Conservation (phyloP, 768 basidiomycete species). For the Suillus sp. region DNA sequence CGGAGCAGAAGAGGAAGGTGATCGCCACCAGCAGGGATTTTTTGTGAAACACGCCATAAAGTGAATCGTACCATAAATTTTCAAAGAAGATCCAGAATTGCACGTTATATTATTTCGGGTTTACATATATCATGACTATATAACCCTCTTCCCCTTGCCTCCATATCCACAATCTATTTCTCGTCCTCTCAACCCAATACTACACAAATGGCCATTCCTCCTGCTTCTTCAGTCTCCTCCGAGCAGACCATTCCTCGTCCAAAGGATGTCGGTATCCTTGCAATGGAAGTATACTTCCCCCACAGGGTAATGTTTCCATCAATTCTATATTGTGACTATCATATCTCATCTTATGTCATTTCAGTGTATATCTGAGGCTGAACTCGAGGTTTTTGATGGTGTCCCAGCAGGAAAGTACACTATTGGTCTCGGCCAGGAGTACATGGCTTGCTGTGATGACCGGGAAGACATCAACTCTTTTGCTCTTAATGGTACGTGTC, state of each 20-base stretch:
- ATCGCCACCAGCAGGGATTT: slow-evolving; percentile 1
- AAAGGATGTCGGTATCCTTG: slow-evolving; percentile 93
- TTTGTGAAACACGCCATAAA: slow-evolving; percentile 32
- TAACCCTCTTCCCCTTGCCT: slow-evolving; percentile 18
- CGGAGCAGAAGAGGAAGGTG: slow-evolving; percentile 1
- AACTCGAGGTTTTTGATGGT: slow-evolving; percentile 92
- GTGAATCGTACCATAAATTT: slow-evolving; percentile 34
- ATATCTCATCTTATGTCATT: slow-evolving; percentile 14
- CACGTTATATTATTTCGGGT: slow-evolving; percentile 29
- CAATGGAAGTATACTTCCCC: slow-evolving; percentile 93
- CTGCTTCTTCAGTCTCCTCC: slow-evolving; percentile 15
- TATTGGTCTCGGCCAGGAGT: slow-evolving; percentile 95
- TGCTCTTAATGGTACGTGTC: slow-evolving; percentile 78
- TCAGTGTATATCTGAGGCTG: slow-evolving; percentile 94
- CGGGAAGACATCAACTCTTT: slow-evolving; percentile 99
- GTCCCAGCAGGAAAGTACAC: slow-evolving; percentile 98
- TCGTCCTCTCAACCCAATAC: background rate
- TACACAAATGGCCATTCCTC: slow-evolving; percentile 29
- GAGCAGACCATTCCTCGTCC: slow-evolving; percentile 53
- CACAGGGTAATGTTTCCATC: slow-evolving; percentile 56
- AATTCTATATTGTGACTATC: background rate
- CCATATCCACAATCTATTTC: background rate
- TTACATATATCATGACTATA: slow-evolving; percentile 21
- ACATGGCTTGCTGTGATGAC: slow-evolving; percentile 99
- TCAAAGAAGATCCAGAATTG: slow-evolving; percentile 15